Base-by-base conservation (phyloP, 148 eudicot genomes). In the Simmondsia chinensis region DNA sequence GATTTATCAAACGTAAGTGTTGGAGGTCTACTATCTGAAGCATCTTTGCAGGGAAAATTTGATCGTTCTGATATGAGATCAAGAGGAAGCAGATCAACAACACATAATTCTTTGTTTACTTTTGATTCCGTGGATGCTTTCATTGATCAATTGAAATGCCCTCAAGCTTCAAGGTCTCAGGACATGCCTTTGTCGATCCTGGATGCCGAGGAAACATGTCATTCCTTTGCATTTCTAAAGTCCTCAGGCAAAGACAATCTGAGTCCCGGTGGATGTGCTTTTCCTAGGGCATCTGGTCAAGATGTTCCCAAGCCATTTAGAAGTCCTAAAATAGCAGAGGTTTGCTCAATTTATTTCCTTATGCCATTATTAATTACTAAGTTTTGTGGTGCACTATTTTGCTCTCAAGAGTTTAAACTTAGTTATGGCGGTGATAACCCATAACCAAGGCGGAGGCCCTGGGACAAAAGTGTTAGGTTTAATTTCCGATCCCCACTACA, bases 151-250 rank as follows among this genome's bases (percentile, higher is more conserved):
- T 34, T 53, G 20, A 66, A 62, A 13, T 48, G 36, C 29, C 48
- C 70, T 54, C 69, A 59, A 50, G 36, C 33, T 32, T 36, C 69
- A 43, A 71, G 54, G 33, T 37, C 57, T 5, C 59, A 61, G 30
- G 66, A 53, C 16, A 54, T 62, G 34, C 64, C 46, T 32, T 60
- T 56, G 1, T 63, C 68, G n/a, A 48, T 63, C 35, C 43, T 63
- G 46, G 61, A 88, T 56, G 83, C 84, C 15, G 97, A 88, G 64
- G 73, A 82, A 54, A 81, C 97, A 48, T 84, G 97, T 50, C 82
- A 89, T 60, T 86, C 78, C 20, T 78, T 84, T 72, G 46, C 78
- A 7, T 57, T 67, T 35, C 46, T 58, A 33, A 78, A 73, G 39
- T 57, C 62, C 1, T 27, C 52, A 4, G 60, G 56, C 42, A 63